phyloP scores from a whole-genome alignment of 768 basidiomycete species.

The Suillus decipiens region DNA sequence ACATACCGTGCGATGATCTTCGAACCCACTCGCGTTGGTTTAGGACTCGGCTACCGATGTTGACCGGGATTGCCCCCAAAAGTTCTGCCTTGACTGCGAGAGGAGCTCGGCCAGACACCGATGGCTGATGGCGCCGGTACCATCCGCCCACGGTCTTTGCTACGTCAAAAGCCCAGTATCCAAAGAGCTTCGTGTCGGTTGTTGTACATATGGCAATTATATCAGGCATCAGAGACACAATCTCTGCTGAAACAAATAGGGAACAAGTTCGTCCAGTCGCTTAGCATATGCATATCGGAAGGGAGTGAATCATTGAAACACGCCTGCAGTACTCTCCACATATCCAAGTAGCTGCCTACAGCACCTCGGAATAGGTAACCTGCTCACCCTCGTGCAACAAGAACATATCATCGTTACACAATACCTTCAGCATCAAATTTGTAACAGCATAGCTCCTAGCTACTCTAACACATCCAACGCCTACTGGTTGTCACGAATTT shows the following conservation, averaged over 20 bases:
- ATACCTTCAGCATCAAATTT: constrained; percentile 77
- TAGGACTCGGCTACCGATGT: no score
- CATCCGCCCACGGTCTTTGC: no score
- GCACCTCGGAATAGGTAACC: constrained; percentile 78
- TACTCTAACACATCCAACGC: constrained; percentile 80
- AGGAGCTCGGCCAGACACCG: no score
- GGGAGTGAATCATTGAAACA: constrained; percentile 27
- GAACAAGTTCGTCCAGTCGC: constrained; percentile 58
- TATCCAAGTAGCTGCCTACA: constrained; percentile 96
- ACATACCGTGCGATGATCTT: no score
- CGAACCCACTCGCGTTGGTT: no score
- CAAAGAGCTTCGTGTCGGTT: no score
- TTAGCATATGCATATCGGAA: constrained; percentile 7
- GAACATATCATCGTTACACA: constrained; percentile 73
- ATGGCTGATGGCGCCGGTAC: no score
- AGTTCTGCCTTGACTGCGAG: no score
- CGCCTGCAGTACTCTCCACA: constrained; percentile 94
- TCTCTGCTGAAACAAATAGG: constrained; percentile 60
- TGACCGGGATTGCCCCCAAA: no score
- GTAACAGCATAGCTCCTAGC: constrained; percentile 70
- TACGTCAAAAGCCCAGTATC: no score
- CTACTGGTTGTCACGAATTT: constrained; percentile 83
- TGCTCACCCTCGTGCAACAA: constrained; percentile 65
- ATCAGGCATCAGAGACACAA: no score
- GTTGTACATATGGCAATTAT: no score